phyloP scores from a whole-genome alignment of 495 filamentous ascomycete genomes.

The Penicillium subrubescens region DNA sequence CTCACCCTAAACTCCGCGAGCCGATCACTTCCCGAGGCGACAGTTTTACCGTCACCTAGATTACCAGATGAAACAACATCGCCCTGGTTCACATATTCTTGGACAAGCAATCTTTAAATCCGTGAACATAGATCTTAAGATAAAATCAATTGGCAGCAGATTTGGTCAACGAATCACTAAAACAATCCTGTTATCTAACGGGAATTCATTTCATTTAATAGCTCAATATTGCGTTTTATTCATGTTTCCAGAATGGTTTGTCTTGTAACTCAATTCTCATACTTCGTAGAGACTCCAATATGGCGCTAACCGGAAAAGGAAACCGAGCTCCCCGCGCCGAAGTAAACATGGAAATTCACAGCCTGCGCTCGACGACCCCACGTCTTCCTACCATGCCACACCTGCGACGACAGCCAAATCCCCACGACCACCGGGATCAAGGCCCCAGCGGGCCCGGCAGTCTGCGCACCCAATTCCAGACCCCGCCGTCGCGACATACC shows the following conservation, averaged over 20 bases:
- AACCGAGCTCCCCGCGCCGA: conserved; percentile 21
- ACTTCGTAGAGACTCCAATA: neutral
- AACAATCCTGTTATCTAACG: too few relatives aligned
- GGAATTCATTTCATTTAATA: too few relatives aligned
- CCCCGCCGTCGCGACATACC: conserved; percentile 37
- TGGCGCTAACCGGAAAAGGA: conserved; percentile 22
- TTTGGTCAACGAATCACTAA: too few relatives aligned
- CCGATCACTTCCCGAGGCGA: too few relatives aligned
- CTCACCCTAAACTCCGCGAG: too few relatives aligned
- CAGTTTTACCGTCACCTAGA: too few relatives aligned
- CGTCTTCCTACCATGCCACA: conserved; percentile 25
- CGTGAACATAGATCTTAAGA: too few relatives aligned
- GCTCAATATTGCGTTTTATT: neutral
- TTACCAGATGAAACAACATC: too few relatives aligned
- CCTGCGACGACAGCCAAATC: conserved; percentile 29
- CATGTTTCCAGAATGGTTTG: neutral
- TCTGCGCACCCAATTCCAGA: conserved; percentile 40
- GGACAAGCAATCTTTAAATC: neutral
- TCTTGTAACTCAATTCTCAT: neutral
- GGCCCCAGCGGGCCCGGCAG: conserved; percentile 11
- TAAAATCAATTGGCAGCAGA: too few relatives aligned
- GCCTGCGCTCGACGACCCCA: neutral
- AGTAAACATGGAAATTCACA: conserved; percentile 15
- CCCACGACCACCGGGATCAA: conserved; percentile 15
- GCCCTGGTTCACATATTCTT: too few relatives aligned